Evolutionary conservation across 2,329 filamentous ascomycete genomes (phyloP), one percentile per base, ranked within the genome.

Genomic region (Canariomyces notabilis): DNA sequence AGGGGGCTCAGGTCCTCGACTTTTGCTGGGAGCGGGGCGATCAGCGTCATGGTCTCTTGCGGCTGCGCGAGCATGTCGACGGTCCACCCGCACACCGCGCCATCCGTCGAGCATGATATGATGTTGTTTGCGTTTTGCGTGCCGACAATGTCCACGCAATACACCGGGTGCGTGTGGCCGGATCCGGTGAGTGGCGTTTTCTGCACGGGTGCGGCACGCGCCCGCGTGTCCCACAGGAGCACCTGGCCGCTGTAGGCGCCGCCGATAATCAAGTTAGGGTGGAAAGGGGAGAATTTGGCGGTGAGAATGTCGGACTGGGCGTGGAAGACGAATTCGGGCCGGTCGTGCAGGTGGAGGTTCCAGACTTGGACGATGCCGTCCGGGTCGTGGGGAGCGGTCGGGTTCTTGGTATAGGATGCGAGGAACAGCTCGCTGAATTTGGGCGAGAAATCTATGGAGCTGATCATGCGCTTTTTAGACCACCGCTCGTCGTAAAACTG

Each of bases 61-160:
- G 93, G 93, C 66, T 96, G 89, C 1, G 91, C 89, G 50, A 98
- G 86, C 81, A 98, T 97, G 65, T 98, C 94, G 54, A 96, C 89
- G 45, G 87, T 90, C 93, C 93, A 98, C 38, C 90, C 88, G 66
- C 93, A 98, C 34, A 97, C 89, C 8, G 95, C 89, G 44, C 93
- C 93, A 62, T 98, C 93, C 1, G 93, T 98, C 1, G 89, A 96
- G 64, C 89, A 91, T 26, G 90, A 96, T 58, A 98, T 87, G 63
- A 98, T 95, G 66, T 97, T 98, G 71, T 96, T 95, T 49, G 93
- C 93, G 64, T 98, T 98, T 63, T 97, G 93, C 1, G 94, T 98
- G 54, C 93, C 93, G 40, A 98, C 89, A 45, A 98, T 94, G 52
- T 93, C 87, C 47, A 98, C 82, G 32, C 86, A 89, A 71, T 98